Evolutionary conservation across 306 rosid genomes (phyloP).

Genomic region (Medicago ruthenica): DNA sequence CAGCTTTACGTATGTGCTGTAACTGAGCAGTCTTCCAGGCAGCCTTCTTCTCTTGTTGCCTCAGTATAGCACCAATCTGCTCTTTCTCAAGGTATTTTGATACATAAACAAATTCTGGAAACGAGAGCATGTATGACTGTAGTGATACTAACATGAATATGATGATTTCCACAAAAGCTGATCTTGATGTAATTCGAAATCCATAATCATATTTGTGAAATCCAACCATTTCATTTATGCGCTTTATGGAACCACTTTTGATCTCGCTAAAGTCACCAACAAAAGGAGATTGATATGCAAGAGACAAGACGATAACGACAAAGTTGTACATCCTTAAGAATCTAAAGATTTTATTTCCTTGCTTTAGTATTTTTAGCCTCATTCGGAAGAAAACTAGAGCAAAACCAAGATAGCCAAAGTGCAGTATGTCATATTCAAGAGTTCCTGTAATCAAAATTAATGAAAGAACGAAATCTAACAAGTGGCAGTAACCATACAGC

Average conservation of each 20-base stretch:
- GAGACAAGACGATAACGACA: conserved; percentile 78
- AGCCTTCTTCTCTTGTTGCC: conserved; percentile 86
- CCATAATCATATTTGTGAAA: conserved; percentile 90
- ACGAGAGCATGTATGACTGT: conserved; percentile 85
- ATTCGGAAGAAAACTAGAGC: conserved; percentile 87
- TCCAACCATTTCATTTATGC: conserved; percentile 76
- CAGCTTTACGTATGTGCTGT: conserved; percentile 69
- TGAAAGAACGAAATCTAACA: conserved; percentile 86
- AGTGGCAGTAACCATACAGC: conserved; percentile 89
- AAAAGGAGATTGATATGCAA: conserved; percentile 92
- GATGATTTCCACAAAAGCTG: conserved; percentile 88
- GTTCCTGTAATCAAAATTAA: conserved; percentile 90
- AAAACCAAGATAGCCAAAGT: conserved; percentile 92
- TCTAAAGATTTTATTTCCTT: conserved; percentile 79
- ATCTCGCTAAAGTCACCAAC: conserved; percentile 65
- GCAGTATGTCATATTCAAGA: conserved; percentile 89
- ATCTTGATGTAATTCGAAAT: conserved; percentile 86
- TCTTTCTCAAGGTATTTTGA: conserved; percentile 87
- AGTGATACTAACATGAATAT: conserved; percentile 85
- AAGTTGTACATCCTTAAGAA: conserved; percentile 85
- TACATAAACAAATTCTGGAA: conserved; percentile 79
- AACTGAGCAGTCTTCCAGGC: conserved; percentile 87
- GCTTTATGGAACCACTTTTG: conserved; percentile 64
- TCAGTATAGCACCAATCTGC: conserved; percentile 88
- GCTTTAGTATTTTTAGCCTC: conserved; percentile 82